Base-by-base conservation (phyloP, 2,329 filamentous ascomycete genomes). In the Aureobasidium melanogenum region DNA sequence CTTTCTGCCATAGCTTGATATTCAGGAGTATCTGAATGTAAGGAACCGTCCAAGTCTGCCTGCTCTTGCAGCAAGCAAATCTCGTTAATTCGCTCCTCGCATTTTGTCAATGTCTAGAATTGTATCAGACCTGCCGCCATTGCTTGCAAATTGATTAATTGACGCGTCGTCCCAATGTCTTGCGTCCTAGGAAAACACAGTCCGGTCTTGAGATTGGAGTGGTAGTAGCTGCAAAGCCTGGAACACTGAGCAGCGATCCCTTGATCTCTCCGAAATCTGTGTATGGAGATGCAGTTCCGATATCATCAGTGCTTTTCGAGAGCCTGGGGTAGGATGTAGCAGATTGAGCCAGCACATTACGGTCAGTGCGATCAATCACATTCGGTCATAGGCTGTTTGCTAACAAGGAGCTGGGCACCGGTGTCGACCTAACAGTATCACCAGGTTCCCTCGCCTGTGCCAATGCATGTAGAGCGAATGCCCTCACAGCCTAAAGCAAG, bases 231-330 rank as follows among this genome's bases (percentile, higher is more conserved):
- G n/a, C n/a, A n/a, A n/a, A n/a, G n/a, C n/a, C n/a, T n/a, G n/a
- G n/a, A n/a, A n/a, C n/a, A n/a, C n/a, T n/a, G n/a, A n/a, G n/a
- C n/a, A n/a, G n/a, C n/a, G n/a, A n/a, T n/a, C n/a, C n/a, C n/a
- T n/a, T n/a, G n/a, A n/a, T n/a, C n/a, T n/a, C n/a, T n/a, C n/a
- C n/a, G 28, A 76, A 72, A 0, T 68, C 71, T 0, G 70, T 54
- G 24, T 80, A 79, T 0, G 78, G 67, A 1, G 73, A 72, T 0
- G 77, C 80, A 1, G 71, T 74, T 3, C 85, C 86, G 61, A 89
- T 87, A 67, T 88, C 86, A 67, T 88, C 88, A 30, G 88, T 84
- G 22, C 86, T 85, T 70, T 87, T 83, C 69, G 87, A 88, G 39
- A 88, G n/a, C n/a, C n/a, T 79, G 24, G 81, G 81, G 67, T 85